Base-by-base conservation (phyloP, 2,329 filamentous ascomycete genomes). In the Fonsecaea pugnacius region DNA sequence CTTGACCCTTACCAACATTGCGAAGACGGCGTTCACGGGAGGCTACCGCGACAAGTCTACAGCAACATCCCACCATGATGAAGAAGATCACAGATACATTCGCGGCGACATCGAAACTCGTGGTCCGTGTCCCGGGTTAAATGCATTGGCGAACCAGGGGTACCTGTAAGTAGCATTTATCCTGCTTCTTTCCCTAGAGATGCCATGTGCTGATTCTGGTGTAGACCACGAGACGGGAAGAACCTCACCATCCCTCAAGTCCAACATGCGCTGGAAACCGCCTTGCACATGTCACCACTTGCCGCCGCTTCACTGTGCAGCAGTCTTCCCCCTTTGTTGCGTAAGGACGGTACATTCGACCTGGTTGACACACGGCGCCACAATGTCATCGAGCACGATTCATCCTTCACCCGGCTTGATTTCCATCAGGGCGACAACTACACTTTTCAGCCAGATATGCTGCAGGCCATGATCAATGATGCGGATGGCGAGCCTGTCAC, bases 121-220 rank as follows among this genome's bases (percentile, higher is more conserved):
- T 48, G 77, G 77, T 5, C 77, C 76, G 21, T 80, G 78, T 65
- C 78, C 78, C 0, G 77, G 77, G n/a, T 68, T 80, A 46, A 80
- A 80, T 66, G 78, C 78, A 4, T 69, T 79, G 54, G 78, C 77
- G 55, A 79, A 80, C 59, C 78, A 80, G 69, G 74, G 72, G 14
- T 79, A 78, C 54, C 62, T 77, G 74, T 74, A 70, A 57, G 70
- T 69, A 43, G 24, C 12, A 55, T 51, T 51, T 48, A 6, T 21
- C 43, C 46, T n/a, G n/a, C n/a, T 10, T 16, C 33, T 30, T 56
- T 14, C 3, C 53, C 24, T 27, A 18, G 30, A 40, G 9, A 16
- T 33, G 38, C 21, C 16, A 2, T 9, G 43, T 24, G 36, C 56
- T 43, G 40, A 54, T 36, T 46, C 16, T 38, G 30, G 43, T 18